Evolutionary conservation across 2,329 filamentous ascomycete genomes (phyloP), one percentile per base, ranked within the genome.

Genomic region (Fusarium concolor): DNA sequence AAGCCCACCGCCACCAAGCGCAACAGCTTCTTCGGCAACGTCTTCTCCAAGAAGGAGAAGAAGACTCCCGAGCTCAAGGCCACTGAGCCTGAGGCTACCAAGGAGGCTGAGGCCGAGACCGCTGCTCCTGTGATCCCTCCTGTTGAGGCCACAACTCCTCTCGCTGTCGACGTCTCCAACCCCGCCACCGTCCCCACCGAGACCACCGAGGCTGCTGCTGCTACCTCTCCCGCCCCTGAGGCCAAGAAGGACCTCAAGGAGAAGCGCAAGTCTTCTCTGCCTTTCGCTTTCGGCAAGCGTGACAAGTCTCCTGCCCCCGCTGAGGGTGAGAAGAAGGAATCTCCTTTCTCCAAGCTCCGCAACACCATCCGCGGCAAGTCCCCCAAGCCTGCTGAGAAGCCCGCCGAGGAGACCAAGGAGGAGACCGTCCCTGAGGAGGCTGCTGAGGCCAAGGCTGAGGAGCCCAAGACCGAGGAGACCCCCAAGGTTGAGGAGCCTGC

Each of bases 241-340:
- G 71, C 81, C 56, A 87, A 87, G 79, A 88, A 88, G 81, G 86
- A 87, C 66, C 78, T 85, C 72, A 94, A 93, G 89, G 85, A 88
- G 80, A 97, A 96, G 92, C 92, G 93, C 80, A 89, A 89, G 81
- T 96, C 92, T 71, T 90, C 94, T 75, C 80, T 88, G 10, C 85
- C 86, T 47, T 96, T 96, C 81, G 89, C 88, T 74, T 90, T 89
- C 76, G 89, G 92, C 74, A 91, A 93, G 87, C 95, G 95, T 86
- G 90, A 91, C 79, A 86, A 87, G 80, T 80, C 80, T 35, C 78
- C 82, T 44, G 75, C 81, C 35, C 86, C 85, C 2, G 90, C 90
- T 68, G 85, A 88, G 73, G 90, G 92, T 76, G 84, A 87, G 79
- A 86, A 86, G 82, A 69, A 72, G 65, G 84, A 84, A 68, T 82